Evolutionary conservation across 2,329 filamentous ascomycete species (phyloP).

Genomic region (Phialemoniopsis sp.): DNA sequence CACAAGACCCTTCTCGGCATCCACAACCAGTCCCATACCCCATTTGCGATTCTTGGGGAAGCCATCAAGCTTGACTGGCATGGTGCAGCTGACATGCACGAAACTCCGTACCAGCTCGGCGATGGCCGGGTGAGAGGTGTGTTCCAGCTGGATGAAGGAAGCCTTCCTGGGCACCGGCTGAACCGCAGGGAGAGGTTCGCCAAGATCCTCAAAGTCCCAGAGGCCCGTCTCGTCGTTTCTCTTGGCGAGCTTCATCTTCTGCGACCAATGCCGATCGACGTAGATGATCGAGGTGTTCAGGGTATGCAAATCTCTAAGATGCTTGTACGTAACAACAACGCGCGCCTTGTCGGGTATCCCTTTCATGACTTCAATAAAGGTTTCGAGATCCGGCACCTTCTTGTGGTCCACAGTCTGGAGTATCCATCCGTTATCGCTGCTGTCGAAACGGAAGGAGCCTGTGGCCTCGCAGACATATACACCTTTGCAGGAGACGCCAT

Average conservation of each 20-base stretch:
- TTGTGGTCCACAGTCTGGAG: slow-evolving; percentile 90
- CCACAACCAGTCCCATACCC: slow-evolving; percentile 95
- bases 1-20: slow-evolving; percentile 92
- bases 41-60: slow-evolving; percentile 93
- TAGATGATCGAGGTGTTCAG: slow-evolving; percentile 89
- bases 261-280: slow-evolving; percentile 92
- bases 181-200: slow-evolving; percentile 72
- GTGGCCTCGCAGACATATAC: slow-evolving; percentile 94
- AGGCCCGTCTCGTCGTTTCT: slow-evolving; percentile 86
- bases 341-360: slow-evolving; percentile 76
- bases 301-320: slow-evolving; percentile 90
- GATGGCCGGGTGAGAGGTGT: slow-evolving; percentile 83
- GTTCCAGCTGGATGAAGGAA: slow-evolving; percentile 87
- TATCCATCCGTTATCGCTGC: slow-evolving; percentile 86
- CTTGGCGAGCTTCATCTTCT: slow-evolving; percentile 88
- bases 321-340: slow-evolving; percentile 92
- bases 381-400: slow-evolving; percentile 79
- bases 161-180: slow-evolving; percentile 72
- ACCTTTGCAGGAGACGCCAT: slow-evolving; percentile 86
- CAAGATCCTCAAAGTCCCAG: slow-evolving; percentile 91
- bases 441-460: slow-evolving; percentile 93
- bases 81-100: slow-evolving; percentile 85
- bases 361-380: slow-evolving; percentile 90
- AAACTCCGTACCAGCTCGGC: slow-evolving; percentile 93
- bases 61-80: slow-evolving; percentile 96